These are phyloP conservation scores for Sphaerulina populicola DNA, from an alignment of 2,329 filamentous ascomycete genomes.

Conservation along the genomic window DNA sequence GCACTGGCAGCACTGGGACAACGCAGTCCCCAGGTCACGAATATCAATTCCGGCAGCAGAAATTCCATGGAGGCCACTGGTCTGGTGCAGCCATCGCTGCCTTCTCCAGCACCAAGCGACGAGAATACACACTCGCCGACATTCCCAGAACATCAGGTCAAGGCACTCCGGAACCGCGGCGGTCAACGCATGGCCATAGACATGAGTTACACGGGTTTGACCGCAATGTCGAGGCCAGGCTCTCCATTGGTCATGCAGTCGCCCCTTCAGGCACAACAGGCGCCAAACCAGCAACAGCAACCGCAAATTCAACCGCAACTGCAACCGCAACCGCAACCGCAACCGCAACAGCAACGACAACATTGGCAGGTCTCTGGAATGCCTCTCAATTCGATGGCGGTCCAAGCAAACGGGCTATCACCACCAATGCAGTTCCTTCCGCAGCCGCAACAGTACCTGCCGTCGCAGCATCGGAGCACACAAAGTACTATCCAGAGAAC, in stretches of 20 bases:
- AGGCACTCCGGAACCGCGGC: conserved; percentile 1
- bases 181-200: not conserved
- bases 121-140: conserved; percentile 35
- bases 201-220: not conserved
- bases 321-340: not conserved
- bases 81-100: conserved; percentile 34
- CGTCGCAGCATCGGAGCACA: not conserved
- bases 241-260: not conserved
- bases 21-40: not conserved
- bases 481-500: not conserved
- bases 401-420: not conserved
- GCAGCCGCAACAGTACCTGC: not conserved
- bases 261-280: not conserved
- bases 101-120: conserved; percentile 57
- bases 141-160: conserved; percentile 8
- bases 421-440: not conserved
- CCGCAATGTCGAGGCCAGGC: not conserved
- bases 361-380: not conserved
- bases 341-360: not conserved
- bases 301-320: not conserved
- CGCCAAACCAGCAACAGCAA: not conserved
- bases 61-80: conserved; percentile 7
- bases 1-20: not conserved
- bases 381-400: not conserved
- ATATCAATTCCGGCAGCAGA: not conserved